Percentiles rank a stretch among this genome's conserved stretches.
phyloP scores from a whole-genome alignment of 331 rosid species.

The Malus hybrid region DNA sequence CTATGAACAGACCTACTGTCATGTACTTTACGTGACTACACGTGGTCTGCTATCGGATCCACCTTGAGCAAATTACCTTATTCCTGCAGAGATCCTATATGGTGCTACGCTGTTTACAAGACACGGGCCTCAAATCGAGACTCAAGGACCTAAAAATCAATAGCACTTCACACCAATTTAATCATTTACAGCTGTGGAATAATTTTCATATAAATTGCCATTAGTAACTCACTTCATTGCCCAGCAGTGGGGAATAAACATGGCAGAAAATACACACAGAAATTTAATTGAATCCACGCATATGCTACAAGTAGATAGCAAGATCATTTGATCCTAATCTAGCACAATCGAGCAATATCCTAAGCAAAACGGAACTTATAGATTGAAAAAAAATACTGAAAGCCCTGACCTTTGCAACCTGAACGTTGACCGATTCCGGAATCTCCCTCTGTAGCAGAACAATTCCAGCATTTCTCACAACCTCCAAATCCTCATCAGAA shows the following conservation, averaged over 20 bases:
- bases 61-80: neutral
- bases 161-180: neutral
- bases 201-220: neutral
- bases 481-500: conserved; percentile 37
- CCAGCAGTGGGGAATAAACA: neutral
- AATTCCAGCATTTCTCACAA: conserved; percentile 63
- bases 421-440: conserved; percentile 69
- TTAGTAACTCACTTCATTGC: neutral
- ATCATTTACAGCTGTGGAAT: neutral
- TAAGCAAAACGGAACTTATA: neutral
- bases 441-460: conserved; percentile 92
- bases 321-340: neutral
- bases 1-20: neutral
- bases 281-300: neutral
- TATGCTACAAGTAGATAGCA: neutral
- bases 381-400: neutral
- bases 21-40: neutral
- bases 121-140: neutral
- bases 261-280: neutral
- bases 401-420: conserved; percentile 72
- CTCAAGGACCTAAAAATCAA: neutral
- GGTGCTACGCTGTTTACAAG: neutral
- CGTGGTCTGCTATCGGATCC: neutral
- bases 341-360: neutral
- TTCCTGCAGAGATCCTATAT: neutral